Base-by-base conservation (phyloP, 192 early-diverging fungal genomes). In the Funneliformis geosporum region DNA sequence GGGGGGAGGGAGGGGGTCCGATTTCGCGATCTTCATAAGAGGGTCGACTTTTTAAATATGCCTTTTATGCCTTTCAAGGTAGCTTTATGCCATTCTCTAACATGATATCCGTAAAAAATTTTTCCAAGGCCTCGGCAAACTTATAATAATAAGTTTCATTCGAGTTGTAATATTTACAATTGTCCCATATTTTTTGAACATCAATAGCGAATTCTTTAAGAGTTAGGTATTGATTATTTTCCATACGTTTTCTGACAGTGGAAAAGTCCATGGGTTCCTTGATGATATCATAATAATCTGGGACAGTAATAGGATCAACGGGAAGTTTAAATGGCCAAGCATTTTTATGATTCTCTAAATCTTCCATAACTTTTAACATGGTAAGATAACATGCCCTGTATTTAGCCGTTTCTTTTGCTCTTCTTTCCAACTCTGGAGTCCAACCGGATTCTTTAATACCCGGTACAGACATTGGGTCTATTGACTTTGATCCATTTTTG, bases 211-310 rank as follows among this genome's bases (percentile, higher is more conserved):
- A 99, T n/a, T 92, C 88, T 47, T 94, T 92, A 71, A 96, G 80
- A 5, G 95, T 93, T 42, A 83, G 50, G 80, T 99, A 99, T 55
- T 90, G 90, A 80, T 96, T 95, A 38, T 91, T 89, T 67, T 98
- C 96, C 60, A 99, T 92, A 68, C 94, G 92, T 8, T 89, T 81
- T 66, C 91, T 92, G 60, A 99, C 82, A 6, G 96, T 99, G 79
- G 89, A 89, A 38, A 99, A 83, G 82, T 99, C 95, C 97, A 99
- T 99, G 9, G 98, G 98, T 67, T 98, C 91, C 70, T 92, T 97
- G 83, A 99, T 96, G 43, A 99, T 94, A 8, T 91, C 87, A 78
- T 99, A 97, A 81, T 99, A 99, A 82, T 98, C 96, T 3, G 94
- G 89, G 1, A 99, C 97, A 40, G 95, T 93, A 33, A 93, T 87